Evolutionary conservation across 495 filamentous ascomycete species (phyloP), one percentile per base, ranked within the genome.

Genomic region (Pseudevernia furfuracea): DNA sequence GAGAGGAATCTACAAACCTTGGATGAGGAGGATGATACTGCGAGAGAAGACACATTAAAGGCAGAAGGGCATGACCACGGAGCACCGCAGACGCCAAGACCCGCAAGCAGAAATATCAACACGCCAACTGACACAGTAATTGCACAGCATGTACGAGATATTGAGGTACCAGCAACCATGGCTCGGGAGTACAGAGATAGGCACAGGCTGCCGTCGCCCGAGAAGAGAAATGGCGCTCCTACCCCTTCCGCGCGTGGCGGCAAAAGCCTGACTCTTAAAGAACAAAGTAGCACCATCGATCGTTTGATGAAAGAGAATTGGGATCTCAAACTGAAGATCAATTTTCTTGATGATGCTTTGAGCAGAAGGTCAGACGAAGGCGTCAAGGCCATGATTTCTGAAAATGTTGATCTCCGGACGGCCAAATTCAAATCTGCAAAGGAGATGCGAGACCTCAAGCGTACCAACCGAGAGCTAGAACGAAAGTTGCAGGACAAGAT

Each of bases 221-320:
- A 77, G 63, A 87, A 81, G 76, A 82, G 73, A 59, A 67, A 75
- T 10, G 76, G 74, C 23, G 72, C 78, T 32, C 77, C 74, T 48
- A 79, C 85, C 10, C 81, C 86, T 15, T 79, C 76, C 23, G 80
- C 79, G 62, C 80, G 85, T 43, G 84, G 83, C 60, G 90, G 89
- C 48, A 90, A 87, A 69, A 94, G 86, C 67, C 81, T 97, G 78
- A 97, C 95, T 0, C 78, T 98, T 19, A 97, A 97, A 74, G 94
- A 97, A 73, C 94, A 98, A 74, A 96, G 91, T 67, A 94, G 88
- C 72, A 96, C 91, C 30, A 97, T 98, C 66, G 94, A 97, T 72
- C 85, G 92, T 36, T 81, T 97, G 9, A 91, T 89, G 65, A 98
- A 98, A 75, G 89, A 92, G 71, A 92, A 92, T 67, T 93, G 92